These are phyloP conservation scores for Corynascus novoguineensis DNA, from an alignment of 495 filamentous ascomycete genomes.

Conservation along the genomic window DNA sequence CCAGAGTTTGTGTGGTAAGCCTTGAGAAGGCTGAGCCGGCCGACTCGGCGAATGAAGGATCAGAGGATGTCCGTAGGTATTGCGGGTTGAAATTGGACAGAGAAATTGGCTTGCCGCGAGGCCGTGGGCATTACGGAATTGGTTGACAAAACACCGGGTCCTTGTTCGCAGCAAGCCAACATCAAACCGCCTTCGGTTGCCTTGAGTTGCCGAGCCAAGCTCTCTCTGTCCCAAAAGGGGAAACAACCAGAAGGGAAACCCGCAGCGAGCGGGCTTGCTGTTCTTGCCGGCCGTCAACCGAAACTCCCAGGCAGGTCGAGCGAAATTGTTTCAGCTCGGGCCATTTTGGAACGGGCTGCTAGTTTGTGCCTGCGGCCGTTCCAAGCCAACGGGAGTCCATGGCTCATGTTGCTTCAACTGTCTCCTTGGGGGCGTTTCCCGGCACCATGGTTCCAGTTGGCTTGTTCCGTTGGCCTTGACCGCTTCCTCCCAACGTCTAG, in stretches of 20 bases:
- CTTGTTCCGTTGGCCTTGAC: too few relatives aligned
- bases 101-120: neutral
- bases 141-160: neutral
- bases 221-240: neutral
- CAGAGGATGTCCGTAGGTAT: constrained; percentile 2
- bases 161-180: too few relatives aligned
- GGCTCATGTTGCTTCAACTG: neutral
- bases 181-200: neutral
- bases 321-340: neutral
- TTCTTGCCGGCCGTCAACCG: neutral
- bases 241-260: neutral
- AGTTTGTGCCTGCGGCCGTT: neutral
- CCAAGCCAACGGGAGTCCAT: neutral
- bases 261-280: neutral
- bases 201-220: neutral
- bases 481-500: constrained; percentile 10
- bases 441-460: constrained; percentile 17
- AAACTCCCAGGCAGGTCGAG: neutral
- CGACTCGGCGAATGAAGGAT: neutral
- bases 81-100: neutral
- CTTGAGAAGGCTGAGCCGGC: neutral
- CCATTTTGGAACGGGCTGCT: neutral
- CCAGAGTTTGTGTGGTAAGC: neutral
- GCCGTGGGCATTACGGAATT: neutral
- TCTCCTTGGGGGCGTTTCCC: constrained; percentile 7